A percentile compares a stretch with the other conserved stretches of the same genome.
These are phyloP conservation scores for Starmerella sp. DNA, from an alignment of 805 yeast species.

Conservation along the genomic window DNA sequence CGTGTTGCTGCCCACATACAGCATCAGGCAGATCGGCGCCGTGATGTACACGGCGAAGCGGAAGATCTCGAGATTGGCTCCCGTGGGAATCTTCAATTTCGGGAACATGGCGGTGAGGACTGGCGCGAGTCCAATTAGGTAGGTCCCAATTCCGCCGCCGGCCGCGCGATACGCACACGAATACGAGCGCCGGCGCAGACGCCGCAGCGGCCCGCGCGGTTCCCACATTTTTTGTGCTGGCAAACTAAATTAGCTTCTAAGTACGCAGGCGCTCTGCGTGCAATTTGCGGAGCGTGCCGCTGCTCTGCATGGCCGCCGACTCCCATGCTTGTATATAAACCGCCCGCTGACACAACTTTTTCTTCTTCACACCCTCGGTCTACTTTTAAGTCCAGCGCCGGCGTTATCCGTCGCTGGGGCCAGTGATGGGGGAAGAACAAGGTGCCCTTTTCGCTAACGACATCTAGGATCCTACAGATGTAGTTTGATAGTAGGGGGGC, in stretches of 20 bases:
- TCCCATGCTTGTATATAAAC: background rate
- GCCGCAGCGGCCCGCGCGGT: too few species aligned
- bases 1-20: conserved; percentile 82
- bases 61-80: conserved; percentile 25
- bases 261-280: too few species aligned
- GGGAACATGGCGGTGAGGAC: background rate
- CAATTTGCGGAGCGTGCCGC: too few species aligned
- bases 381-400: background rate
- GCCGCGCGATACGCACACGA: background rate
- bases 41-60: conserved; percentile 73
- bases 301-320: too few species aligned
- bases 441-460: conserved; percentile 26
- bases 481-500: conserved; percentile 28
- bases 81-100: conserved; percentile 14
- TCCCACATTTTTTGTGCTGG: too few species aligned
- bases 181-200: too few species aligned
- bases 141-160: background rate
- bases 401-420: background rate
- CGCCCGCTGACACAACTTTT: background rate
- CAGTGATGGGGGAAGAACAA: conserved; percentile 9
- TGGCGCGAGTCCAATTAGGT: background rate
- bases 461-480: conserved; percentile 23
- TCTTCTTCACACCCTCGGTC: background rate
- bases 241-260: too few species aligned
- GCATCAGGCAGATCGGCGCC: conserved; percentile 86